Evolutionary conservation across 805 yeast species (phyloP).

Genomic region (Candida chilensis): DNA sequence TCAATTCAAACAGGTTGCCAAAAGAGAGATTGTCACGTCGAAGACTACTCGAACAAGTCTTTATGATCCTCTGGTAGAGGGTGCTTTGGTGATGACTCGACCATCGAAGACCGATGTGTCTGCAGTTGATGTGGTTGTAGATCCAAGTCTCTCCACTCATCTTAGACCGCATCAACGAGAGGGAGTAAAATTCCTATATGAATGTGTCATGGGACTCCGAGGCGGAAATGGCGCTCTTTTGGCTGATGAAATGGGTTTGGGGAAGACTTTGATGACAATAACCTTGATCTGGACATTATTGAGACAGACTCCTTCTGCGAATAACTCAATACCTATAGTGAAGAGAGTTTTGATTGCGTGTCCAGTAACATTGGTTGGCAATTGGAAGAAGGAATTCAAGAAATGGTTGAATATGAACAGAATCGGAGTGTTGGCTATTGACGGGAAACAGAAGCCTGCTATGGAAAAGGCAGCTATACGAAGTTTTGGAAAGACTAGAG

Average conservation of each 20-base stretch:
- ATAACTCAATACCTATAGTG: conserved; percentile 19
- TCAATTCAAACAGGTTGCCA: conserved; percentile 5
- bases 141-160: conserved; percentile 39
- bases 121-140: conserved; percentile 45
- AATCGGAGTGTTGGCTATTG: conserved; percentile 57
- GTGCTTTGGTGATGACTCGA: conserved; percentile 33
- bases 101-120: conserved; percentile 6
- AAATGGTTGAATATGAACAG: conserved; percentile 76
- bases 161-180: conserved; percentile 83
- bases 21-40: neutral
- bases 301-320: conserved; percentile 47
- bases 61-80: conserved; percentile 21
- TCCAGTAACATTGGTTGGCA: conserved; percentile 81
- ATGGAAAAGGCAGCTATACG: conserved; percentile 49
- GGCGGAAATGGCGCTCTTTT: conserved; percentile 64
- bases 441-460: conserved; percentile 34
- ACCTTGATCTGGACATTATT: conserved; percentile 76
- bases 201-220: conserved; percentile 68
- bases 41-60: conserved; percentile 14
- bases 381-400: conserved; percentile 82
- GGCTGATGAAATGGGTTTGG: conserved; percentile 98
- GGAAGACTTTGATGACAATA: conserved; percentile 83
- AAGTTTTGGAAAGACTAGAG: conserved; percentile 56
- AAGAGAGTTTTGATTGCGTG: conserved; percentile 72
- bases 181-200: conserved; percentile 76